phyloP scores from a whole-genome alignment of 805 yeast species.

The Yarrowia divulgata region DNA sequence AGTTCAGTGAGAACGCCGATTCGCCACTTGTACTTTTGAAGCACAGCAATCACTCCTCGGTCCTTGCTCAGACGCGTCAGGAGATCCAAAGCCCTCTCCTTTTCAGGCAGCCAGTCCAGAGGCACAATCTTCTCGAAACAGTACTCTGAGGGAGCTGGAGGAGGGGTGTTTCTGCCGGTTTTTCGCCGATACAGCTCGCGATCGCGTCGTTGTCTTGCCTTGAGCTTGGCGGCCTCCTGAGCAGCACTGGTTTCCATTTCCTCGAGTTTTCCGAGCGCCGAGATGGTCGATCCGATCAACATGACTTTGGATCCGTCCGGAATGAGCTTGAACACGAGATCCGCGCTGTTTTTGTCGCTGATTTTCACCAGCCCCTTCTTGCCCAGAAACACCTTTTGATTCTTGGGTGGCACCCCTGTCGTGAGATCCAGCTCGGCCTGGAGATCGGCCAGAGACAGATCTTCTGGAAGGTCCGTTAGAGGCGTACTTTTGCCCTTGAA shows the following conservation, averaged over 20 bases:
- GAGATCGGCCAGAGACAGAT: constrained; percentile 43
- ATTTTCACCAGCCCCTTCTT: constrained; percentile 46
- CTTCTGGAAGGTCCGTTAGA: constrained; percentile 41
- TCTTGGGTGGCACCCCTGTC: constrained; percentile 47
- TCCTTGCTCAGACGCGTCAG: constrained; percentile 50
- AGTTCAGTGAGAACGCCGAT: constrained; percentile 52
- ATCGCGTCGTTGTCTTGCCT: constrained; percentile 34
- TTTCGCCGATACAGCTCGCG: constrained; percentile 18
- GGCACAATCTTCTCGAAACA: constrained; percentile 36
- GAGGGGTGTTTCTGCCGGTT: constrained; percentile 39
- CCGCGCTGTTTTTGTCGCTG: constrained; percentile 40
- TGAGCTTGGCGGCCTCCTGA: constrained; percentile 40
- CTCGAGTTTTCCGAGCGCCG: constrained; percentile 44
- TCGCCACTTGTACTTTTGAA: constrained; percentile 50
- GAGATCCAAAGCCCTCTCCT: constrained; percentile 47
- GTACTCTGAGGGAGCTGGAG: constrained; percentile 37
- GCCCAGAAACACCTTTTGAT: constrained; percentile 49
- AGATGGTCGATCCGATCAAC: constrained; percentile 49
- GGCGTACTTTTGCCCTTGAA: constrained; percentile 42
- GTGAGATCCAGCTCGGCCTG: constrained; percentile 45
- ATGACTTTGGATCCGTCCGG: constrained; percentile 44
- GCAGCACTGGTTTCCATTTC: constrained; percentile 42
- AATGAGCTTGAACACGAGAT: constrained; percentile 36
- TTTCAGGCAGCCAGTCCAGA: constrained; percentile 44
- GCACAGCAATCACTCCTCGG: constrained; percentile 50